Evolutionary conservation across 352 stramenopile species (phyloP), one percentile per base, ranked within the genome.

Genomic region (Pythium aquatile): DNA sequence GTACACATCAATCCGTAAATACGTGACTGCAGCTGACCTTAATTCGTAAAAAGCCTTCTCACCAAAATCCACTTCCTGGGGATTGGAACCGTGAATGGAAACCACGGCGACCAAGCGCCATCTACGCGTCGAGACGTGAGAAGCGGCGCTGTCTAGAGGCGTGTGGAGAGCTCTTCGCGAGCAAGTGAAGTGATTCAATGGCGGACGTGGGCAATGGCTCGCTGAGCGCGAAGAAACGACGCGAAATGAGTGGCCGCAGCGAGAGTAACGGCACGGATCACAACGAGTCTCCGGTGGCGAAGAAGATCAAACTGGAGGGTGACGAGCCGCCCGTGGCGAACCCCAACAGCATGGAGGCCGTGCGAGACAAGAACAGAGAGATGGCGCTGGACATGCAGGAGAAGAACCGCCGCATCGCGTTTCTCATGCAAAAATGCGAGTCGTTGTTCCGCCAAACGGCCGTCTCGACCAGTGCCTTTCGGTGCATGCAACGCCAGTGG

Each of bases 361-460:
- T 95, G 52, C 76, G 74, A 14, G 78, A 92, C 60, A 81, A 81
- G 49, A 95, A 95, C 72, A 77, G 75, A 51, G 83, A 83, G 39
- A 65, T 95, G 74, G 77, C 81, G 65, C 74, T 92, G 39, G 81
- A 92, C 30, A 66, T 93, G 64, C 73, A 76, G 53, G 87, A 95
- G 65, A 95, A 95, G 65, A 95, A 93, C 64, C 82, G 85, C 11
- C 83, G 87, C 6, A 90, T 93, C 35, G 47, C 69, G 37, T 92
- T 87, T 47, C 55, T 95, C 28, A 70, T 74, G 40, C 61, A 70
- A 8, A 93, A 89, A 55, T 93, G 83, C 73, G 77, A 91, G 69
- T 64, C 79, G 39, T 65, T 94, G 16, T 94, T 83, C 61, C 79
- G 74, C 5, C 76, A 80, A 9, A 72, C 73, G 52, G 81, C 73